Conservation (phyloP, 441 rosid species). For the Pelargonium myrrhifolium region DNA sequence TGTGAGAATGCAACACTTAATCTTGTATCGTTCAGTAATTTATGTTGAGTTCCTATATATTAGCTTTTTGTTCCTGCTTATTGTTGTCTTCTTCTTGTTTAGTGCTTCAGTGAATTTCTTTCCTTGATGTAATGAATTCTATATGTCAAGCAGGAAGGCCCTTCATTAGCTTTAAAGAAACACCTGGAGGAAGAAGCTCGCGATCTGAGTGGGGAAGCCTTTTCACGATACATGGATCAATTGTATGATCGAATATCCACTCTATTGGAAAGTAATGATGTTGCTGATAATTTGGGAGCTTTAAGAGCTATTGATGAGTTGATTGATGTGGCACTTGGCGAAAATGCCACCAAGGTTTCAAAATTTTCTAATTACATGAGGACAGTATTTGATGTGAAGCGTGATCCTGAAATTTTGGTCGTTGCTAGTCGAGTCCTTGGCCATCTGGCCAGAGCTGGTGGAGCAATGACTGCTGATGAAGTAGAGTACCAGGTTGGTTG, state of each 20-base stretch:
- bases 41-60: not conserved
- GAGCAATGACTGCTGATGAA: conserved; percentile 99
- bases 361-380: conserved; percentile 71
- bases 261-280: conserved; percentile 67
- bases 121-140: not conserved
- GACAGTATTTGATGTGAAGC: conserved; percentile 68
- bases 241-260: conserved; percentile 61
- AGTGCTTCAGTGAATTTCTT: not conserved
- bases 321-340: conserved; percentile 88
- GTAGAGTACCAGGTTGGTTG: conserved; percentile 80
- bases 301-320: conserved; percentile 89
- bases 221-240: conserved; percentile 83
- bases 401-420: conserved; percentile 74
- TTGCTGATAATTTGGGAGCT: conserved; percentile 86
- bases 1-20: too few relatives aligned
- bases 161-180: conserved; percentile 67
- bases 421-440: conserved; percentile 97
- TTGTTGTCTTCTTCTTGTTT: not conserved
- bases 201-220: conserved; percentile 84
- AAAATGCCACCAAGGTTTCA: conserved; percentile 93
- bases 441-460: conserved; percentile 96
- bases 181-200: conserved; percentile 83
- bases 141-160: conserved; percentile 56
- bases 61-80: not conserved
- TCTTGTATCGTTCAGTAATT: not conserved